Base-by-base conservation (phyloP, 176 grass and related monocot genomes). In the Oryza australiensis region DNA sequence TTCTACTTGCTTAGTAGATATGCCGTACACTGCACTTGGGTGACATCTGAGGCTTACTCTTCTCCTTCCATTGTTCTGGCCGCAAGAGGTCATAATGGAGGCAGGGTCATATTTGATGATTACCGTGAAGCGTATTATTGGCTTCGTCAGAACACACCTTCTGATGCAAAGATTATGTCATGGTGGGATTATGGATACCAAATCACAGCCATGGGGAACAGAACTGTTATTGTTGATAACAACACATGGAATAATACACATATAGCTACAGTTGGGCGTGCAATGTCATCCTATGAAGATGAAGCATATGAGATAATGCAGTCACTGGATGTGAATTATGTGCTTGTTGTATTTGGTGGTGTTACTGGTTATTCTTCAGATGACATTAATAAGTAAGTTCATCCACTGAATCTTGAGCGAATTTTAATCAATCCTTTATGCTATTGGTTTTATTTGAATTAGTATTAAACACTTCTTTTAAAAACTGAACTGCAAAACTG, bases 121-220 rank as follows among this genome's bases (percentile, higher is more conserved):
- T 99, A 99, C 57, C 90, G 97, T 35, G 97, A 99, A 85, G 97
- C 97, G 67, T 99, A 99, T 59, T 95, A 92, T 70, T 99, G 97
- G 97, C 89, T 99, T 88, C 93, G 93, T 73, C 91, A 99, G 69
- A 99, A 99, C 81, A 99, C 97, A 74, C 97, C 97, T 76, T 41
- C 87, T 22, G 97, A 99, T 20, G 97, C 97, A 49, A 99, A 99
- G 85, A 85, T 99, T 79, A 99, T 99, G 97, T 99, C 97, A 60
- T 99, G 96, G 97, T 99, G 97, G 97, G 97, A 99, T 32, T 99
- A 99, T 64, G 97, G 97, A 15, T 99, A 99, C 87, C 97, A 99
- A 83, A 99, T 99, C 73, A 99, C 93, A 68, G 97, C 97, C 51
- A 99, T 99, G 97, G 97, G 97, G 62, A 99, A 99, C 82, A 93